Evolutionary conservation across 495 filamentous ascomycete genomes (phyloP).

Genomic region (Penicillium simplicissimum): DNA sequence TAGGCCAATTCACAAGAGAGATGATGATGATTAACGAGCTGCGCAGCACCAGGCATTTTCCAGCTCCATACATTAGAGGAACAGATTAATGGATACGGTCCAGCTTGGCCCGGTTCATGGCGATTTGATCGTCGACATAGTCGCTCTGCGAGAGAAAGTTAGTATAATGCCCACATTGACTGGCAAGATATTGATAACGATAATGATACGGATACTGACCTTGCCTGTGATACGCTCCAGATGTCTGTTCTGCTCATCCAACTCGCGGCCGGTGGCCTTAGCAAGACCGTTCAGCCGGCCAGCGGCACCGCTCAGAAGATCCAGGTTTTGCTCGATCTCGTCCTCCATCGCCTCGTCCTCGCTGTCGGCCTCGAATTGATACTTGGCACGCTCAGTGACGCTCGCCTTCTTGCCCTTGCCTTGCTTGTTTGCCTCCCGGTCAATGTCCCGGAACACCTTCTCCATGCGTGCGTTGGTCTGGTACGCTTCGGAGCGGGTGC

Average conservation of each 20-base stretch:
- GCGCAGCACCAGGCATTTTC: constrained; percentile 40
- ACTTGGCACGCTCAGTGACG: constrained; percentile 69
- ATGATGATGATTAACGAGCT: constrained; percentile 23
- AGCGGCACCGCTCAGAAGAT: constrained; percentile 59
- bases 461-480: constrained; percentile 59
- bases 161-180: constrained; percentile 21
- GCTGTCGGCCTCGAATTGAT: constrained; percentile 76
- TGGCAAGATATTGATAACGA: background rate
- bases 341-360: constrained; percentile 77
- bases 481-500: constrained; percentile 65
- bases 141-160: constrained; percentile 54
- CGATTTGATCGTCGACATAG: constrained; percentile 69
- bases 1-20: constrained; percentile 6
- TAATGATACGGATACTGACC: constrained; percentile 41
- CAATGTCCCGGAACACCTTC: constrained; percentile 56
- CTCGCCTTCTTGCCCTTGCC: constrained; percentile 49
- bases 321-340: constrained; percentile 66
- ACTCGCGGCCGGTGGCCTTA: constrained; percentile 67
- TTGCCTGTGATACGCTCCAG: constrained; percentile 73
- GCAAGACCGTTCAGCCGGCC: constrained; percentile 66
- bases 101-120: constrained; percentile 64
- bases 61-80: constrained; percentile 16
- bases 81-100: constrained; percentile 57
- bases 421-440: constrained; percentile 39
- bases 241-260: constrained; percentile 73